Base-by-base conservation (phyloP, 148 eudicot genomes). In the Agrostemma githago region DNA sequence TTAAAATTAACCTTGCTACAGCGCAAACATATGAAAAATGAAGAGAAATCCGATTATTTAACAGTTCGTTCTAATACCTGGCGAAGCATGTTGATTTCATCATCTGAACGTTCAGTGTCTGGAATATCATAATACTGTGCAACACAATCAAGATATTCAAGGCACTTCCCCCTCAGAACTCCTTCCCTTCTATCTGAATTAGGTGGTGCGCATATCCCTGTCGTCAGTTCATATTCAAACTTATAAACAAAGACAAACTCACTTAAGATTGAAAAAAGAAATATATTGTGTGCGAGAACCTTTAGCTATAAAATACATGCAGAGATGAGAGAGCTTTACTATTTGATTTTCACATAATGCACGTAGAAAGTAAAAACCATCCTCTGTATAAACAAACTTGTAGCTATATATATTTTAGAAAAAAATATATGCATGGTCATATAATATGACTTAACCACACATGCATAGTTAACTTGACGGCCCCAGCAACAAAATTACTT, bases 121-220 rank as follows among this genome's bases (percentile, higher is more conserved):
- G 97, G 86, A 77, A 92, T 84, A 74, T 92, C 96, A 82, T 90
- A 95, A 85, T 90, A 88, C 76, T 89, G 96, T 34, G 92, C 85
- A 79, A 92, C 96, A 82, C 87, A 87, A 78, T 95, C 96, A 67
- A 86, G 89, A 85, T 95, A 92, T 70, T 95, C 99, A 14, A 84
- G 78, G 72, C 96, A 94, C 84, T 95, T 95, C 89, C 99, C 89
- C 80, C 89, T 92, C 84, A 95, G 62, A 85, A 95, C 93, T 77
- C 86, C 96, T 79, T 92, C 99, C 92, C 99, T 89, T 92, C 96
- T 89, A 92, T 95, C 97, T 88, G 96, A 92, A 95, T 92, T 95
- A 92, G 96, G 85, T 82, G 99, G 97, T 88, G 99, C n/a, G n/a
- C 99, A 92, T 96, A 90, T 86, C 97, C 97, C 97, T 96, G 97